Percentiles rank a stretch among this genome's conserved stretches.
Evolutionary conservation across 2,329 filamentous ascomycete species (phyloP).

Genomic region (Rhexocercosporidium sp.): DNA sequence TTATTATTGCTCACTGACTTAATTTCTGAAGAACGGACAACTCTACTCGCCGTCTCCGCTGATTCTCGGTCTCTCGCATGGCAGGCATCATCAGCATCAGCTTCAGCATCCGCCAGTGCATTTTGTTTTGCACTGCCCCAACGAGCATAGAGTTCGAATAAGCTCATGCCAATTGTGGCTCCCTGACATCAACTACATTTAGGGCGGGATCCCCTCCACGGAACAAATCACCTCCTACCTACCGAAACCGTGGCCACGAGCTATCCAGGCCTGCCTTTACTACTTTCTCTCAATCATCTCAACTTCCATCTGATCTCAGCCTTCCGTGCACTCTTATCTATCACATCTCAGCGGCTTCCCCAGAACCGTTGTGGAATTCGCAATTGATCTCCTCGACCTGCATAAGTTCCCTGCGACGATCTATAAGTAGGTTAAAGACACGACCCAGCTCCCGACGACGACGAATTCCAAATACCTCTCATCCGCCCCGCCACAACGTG

Average conservation of each 20-base stretch:
- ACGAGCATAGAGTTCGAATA: conserved; percentile 8
- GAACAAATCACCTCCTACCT: neutral
- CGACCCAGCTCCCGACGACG: neutral
- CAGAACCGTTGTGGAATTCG: neutral
- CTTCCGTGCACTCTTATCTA: neutral
- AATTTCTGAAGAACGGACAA: too few species aligned
- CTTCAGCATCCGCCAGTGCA: neutral
- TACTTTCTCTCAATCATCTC: too few species aligned
- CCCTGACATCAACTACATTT: conserved; percentile 7
- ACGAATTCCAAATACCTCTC: conserved; percentile 35
- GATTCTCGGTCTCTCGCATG: neutral
- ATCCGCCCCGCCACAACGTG: conserved; percentile 18
- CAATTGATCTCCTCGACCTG: conserved; percentile 7
- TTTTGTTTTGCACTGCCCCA: conserved; percentile 5
- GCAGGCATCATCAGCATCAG: neutral
- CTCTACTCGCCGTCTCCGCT: neutral
- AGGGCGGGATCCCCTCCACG: conserved; percentile 2
- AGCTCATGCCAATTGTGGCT: conserved; percentile 13
- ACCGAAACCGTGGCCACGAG: neutral
- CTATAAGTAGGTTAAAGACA: conserved; percentile 10
- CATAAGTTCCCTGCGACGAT: conserved; percentile 13
- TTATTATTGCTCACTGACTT: too few species aligned
- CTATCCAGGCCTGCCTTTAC: too few species aligned
- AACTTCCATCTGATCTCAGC: conserved; percentile 1
- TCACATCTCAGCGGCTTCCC: neutral